Evolutionary conservation across 2,329 filamentous ascomycete species (phyloP).

Genomic region (Periconia sp.): DNA sequence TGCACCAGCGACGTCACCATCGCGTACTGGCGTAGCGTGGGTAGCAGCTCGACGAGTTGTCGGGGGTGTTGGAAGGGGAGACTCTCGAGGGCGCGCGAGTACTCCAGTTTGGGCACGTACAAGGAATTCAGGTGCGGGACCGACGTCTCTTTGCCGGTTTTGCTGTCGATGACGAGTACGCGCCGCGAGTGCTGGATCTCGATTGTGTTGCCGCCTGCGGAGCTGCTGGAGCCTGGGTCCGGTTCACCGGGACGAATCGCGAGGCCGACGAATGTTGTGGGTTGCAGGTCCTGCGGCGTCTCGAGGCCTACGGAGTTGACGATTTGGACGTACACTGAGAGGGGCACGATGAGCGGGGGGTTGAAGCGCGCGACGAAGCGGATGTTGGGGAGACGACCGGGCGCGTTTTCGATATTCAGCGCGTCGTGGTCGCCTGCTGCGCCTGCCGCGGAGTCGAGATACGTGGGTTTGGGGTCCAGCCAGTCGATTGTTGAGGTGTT

Average conservation of each 20-base stretch:
- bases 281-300: conserved; percentile 53
- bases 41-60: conserved; percentile 74
- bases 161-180: conserved; percentile 43
- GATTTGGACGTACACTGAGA: conserved; percentile 64
- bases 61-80: conserved; percentile 77
- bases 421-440: conserved; percentile 49
- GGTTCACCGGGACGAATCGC: conserved; percentile 48
- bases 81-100: conserved; percentile 65
- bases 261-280: conserved; percentile 53
- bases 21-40: conserved; percentile 71
- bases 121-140: conserved; percentile 59
- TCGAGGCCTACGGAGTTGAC: conserved; percentile 61
- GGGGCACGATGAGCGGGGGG: conserved; percentile 71
- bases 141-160: conserved; percentile 24
- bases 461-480: conserved; percentile 69
- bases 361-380: conserved; percentile 75
- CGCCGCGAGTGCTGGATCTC: conserved; percentile 55
- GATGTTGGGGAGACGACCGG: conserved; percentile 66
- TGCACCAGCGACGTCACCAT: conserved; percentile 67
- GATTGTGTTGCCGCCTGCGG: conserved; percentile 42
- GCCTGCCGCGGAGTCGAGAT: conserved; percentile 40
- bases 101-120: conserved; percentile 72
- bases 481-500: conserved; percentile 61
- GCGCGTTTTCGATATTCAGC: conserved; percentile 57
- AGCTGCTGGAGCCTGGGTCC: conserved; percentile 57